Conservation (phyloP, 225 moss, liverwort and hornwort species). For the Pleurozium schreberi region DNA sequence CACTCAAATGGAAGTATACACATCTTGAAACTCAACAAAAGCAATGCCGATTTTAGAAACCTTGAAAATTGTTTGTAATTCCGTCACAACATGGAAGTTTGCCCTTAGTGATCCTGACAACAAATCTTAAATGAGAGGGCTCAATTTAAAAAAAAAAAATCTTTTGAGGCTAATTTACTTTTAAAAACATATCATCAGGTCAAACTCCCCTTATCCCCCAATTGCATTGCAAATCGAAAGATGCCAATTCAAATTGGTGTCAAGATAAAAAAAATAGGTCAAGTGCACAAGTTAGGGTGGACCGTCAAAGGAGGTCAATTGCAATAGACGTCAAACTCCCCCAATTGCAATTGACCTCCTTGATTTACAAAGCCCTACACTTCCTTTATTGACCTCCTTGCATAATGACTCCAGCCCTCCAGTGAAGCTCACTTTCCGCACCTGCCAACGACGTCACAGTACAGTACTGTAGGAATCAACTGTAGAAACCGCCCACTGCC, state of each 20-base stretch:
- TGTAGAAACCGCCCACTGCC: too few relatives aligned
- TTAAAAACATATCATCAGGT: neutral
- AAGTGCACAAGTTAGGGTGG: too few relatives aligned
- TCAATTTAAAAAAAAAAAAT: too few relatives aligned
- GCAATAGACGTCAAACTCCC: too few relatives aligned
- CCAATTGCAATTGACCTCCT: neutral
- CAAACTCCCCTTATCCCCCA: neutral
- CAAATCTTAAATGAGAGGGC: neutral
- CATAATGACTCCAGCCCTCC: neutral
- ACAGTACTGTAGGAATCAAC: too few relatives aligned
- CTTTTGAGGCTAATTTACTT: neutral
- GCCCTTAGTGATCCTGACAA: rapidly evolving
- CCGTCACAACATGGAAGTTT: rapidly evolving
- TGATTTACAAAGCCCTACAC: too few relatives aligned
- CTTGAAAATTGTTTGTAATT: rapidly evolving
- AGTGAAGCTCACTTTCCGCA: neutral
- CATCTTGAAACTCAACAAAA: neutral
- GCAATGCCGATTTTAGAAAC: rapidly evolving
- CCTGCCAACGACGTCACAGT: too few relatives aligned
- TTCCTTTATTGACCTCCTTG: neutral
- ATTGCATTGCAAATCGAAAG: neutral
- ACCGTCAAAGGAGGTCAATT: too few relatives aligned
- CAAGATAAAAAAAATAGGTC: too few relatives aligned
- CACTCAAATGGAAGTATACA: rapidly evolving
- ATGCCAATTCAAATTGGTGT: too few relatives aligned